Base-by-base conservation (phyloP, 495 filamentous ascomycete species). In the Amphirosellinia nigrospora region DNA sequence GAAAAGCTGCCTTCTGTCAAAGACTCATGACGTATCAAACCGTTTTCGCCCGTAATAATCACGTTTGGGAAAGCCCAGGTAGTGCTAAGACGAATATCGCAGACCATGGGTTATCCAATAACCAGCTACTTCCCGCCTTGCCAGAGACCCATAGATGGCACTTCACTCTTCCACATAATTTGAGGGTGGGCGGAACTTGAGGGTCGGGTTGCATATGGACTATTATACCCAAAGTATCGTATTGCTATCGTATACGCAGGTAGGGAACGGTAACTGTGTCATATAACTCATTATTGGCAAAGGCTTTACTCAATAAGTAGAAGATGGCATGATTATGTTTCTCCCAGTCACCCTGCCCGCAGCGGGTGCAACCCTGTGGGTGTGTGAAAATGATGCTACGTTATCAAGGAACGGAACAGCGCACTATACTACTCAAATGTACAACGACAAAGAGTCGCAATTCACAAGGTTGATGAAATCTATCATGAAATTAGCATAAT, bases 181-280 rank as follows among this genome's bases (percentile, higher is more conserved):
- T 32, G 36, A 30, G 13, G 28, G 48, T 50, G 61, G 41, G 43
- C 30, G 4, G 30, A 50, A 23, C 15, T 16, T 7, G 10, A 28
- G 32, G n/a, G 13, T 26, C 46, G n/a, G 34, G 63, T 38, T 53
- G 32, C 19, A 65, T 28, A 13, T 3, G 1, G 32, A 41, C 7
- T 28, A 21, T 16, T 10, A 23, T 26, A 3, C 7, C 36, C 26
- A 1, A 34, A 48, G 32, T 23, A 28, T 30, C 46, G 63, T 65
- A 65, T 64, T 30, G 28, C 6, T n/a, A 19, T 36, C 61, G 46
- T 53, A 65, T 39, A 53, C 28, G 63, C 32, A 53, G 45, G 63
- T 65, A 38, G 19, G 36, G 26, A 50, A 64, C 26, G 23, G 23
- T 50, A 43, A 32, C 43, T 38, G n/a, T n/a, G 34, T 23, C 38